A percentile compares a stretch with the other conserved stretches of the same genome.
Evolutionary conservation across 1,139 yeast species (phyloP).

Genomic region (Candida buenavistaensis): DNA sequence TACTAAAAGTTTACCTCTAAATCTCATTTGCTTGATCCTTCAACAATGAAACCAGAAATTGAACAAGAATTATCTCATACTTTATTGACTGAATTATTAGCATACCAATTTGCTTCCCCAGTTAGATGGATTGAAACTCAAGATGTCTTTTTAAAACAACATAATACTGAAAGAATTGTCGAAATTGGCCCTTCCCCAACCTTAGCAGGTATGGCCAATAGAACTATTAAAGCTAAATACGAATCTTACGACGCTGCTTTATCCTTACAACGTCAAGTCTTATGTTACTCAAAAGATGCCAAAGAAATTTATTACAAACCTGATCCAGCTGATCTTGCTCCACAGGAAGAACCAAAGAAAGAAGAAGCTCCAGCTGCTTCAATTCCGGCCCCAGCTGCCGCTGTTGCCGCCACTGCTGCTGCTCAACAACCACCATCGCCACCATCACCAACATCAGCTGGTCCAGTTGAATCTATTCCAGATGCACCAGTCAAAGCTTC

Average conservation of each 20-base stretch:
- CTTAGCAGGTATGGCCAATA: slow-evolving; percentile 95
- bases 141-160: slow-evolving; percentile 91
- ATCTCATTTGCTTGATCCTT: neutral
- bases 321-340: slow-evolving; percentile 66
- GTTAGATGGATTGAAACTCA: slow-evolving; percentile 99
- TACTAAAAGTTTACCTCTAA: too few relatives aligned
- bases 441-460: slow-evolving; percentile 61
- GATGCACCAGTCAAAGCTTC: slow-evolving; percentile 90
- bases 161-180: slow-evolving; percentile 94
- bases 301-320: slow-evolving; percentile 96
- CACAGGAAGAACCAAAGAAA: slow-evolving; percentile 25
- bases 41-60: slow-evolving; percentile 87
- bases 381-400: slow-evolving; percentile 46
- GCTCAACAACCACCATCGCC: too few relatives aligned
- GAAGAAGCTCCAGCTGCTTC: slow-evolving; percentile 32
- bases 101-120: slow-evolving; percentile 98
- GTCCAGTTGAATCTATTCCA: slow-evolving; percentile 77
- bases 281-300: slow-evolving; percentile 93
- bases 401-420: slow-evolving; percentile 56
- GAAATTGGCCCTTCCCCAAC: slow-evolving; percentile 99
- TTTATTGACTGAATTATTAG: slow-evolving; percentile 89
- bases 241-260: slow-evolving; percentile 97
- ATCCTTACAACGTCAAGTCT: slow-evolving; percentile 92
- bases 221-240: slow-evolving; percentile 94
- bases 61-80: slow-evolving; percentile 98